Evolutionary conservation across 257 asterid genomes (phyloP).

Genomic region (Przewalskia tangutica): DNA sequence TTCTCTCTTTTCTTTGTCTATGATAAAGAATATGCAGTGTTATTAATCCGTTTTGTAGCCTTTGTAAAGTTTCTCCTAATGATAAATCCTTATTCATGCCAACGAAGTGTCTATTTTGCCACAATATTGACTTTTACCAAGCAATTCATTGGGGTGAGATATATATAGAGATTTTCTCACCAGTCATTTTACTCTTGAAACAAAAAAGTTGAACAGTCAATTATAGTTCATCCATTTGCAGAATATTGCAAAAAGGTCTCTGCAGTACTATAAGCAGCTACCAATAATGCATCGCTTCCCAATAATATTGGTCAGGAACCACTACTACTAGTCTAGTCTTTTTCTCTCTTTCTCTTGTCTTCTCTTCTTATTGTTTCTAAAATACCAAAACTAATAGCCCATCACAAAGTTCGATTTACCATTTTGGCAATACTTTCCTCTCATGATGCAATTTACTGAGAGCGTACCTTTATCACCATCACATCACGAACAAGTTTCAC

Average conservation of each 20-base stretch:
- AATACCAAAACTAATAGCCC: not conserved
- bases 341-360: conserved; percentile 40
- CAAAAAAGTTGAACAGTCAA: conserved; percentile 50
- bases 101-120: conserved; percentile 29
- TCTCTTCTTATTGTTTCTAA: not conserved
- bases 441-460: conserved; percentile 68
- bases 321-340: conserved; percentile 63
- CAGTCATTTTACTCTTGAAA: conserved; percentile 27
- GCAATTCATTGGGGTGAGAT: conserved; percentile 16
- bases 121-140: conserved; percentile 17
- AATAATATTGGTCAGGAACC: conserved; percentile 42
- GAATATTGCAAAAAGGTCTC: conserved; percentile 8
- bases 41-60: conserved; percentile 19
- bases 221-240: conserved; percentile 40
- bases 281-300: conserved; percentile 47
- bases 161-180: conserved; percentile 12
- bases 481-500: conserved; percentile 26
- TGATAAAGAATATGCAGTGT: not conserved
- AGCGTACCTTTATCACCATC: conserved; percentile 21
- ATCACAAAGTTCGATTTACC: not conserved
- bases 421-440: not conserved
- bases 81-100: not conserved
- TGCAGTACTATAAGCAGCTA: not conserved
- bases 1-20: not conserved
- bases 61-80: conserved; percentile 14